Base-by-base conservation (phyloP, 2,329 filamentous ascomycete genomes). In the Periconia digitata region DNA sequence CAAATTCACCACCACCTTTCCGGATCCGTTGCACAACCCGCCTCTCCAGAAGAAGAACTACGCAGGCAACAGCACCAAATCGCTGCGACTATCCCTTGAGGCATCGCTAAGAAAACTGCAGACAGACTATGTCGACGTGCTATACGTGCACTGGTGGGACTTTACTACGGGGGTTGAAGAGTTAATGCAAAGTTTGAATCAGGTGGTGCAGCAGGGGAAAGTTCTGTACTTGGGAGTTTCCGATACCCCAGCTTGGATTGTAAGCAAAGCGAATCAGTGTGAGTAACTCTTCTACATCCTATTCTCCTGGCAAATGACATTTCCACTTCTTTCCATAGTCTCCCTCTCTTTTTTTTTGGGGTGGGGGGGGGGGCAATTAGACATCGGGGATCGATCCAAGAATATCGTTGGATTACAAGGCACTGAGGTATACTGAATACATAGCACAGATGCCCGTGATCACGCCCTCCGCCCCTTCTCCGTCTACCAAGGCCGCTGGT, bases 381-480 rank as follows among this genome's bases (percentile, higher is more conserved):
- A 27, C n/a, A 20, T 24, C n/a, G 23, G 44, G 51, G 41, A 54
- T n/a, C 15, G 10, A 3, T 21, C 6, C 13, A 13, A n/a, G n/a
- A n/a, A n/a, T n/a, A n/a, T n/a, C n/a, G n/a, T n/a, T n/a, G n/a
- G n/a, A n/a, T n/a, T n/a, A n/a, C n/a, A n/a, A n/a, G n/a, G n/a
- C n/a, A n/a, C n/a, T 18, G 15, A 6, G 21, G 20, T 34, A 35
- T 16, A 32, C 46, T 44, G 43, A 48, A 29, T 52, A 15, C n/a
- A n/a, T n/a, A 53, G 2, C 39, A 34, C 43, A 70, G 72, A 90
- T 62, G 89, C 88, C 6, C 80, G 85, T 36, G 79, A 82, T 53
- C 81, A 90, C 53, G 85, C 85, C n/a, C 76, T 90, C 22, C 81
- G 83, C 1, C 84, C 80, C 34, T 91, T 91, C 72, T 80, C 76